Base-by-base conservation (phyloP, 2,329 filamentous ascomycete genomes). In the Purpureocillium takamizusanense region DNA sequence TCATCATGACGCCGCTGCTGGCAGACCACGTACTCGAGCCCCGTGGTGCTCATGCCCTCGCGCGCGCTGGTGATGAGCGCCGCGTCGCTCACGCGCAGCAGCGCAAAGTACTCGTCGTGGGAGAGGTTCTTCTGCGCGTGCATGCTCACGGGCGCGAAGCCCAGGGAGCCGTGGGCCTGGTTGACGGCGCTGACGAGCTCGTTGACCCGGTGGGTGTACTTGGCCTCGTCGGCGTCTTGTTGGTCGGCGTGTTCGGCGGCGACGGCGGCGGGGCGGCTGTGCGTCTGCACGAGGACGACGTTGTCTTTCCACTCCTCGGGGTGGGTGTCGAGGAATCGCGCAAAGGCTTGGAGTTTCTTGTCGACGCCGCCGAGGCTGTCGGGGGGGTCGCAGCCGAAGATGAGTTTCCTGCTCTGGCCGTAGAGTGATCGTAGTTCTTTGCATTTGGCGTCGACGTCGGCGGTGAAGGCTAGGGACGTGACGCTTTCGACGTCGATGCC, bases 1-100 rank as follows among this genome's bases (percentile, higher is more conserved):
- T n/a, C n/a, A n/a, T n/a, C n/a, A n/a, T n/a, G 21, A 10, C 21
- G 21, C 10, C 21, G 21, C 53, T 86, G 83, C 61, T 97, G 90
- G 58, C 87, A 94, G 41, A 95, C 76, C 40, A 95, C 79, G 57
- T 95, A 97, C 62, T 95, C 90, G 49, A 95, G 68, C 56, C 87
- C 90, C n/a, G 89, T 95, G 0, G 89, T 95, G 67, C 95, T 95
- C 88, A 95, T 95, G 40, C 90, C 89, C 57, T 95, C 90, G 41
- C 90, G 78, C 17, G 95, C 88, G 51, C 86, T 94, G 9, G 90
- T 95, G 60, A 95, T 95, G 31, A 97, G 70, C 2, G 87, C 90
- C 46, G 95, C 84, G 56, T 95, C 88, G 21, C 85, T 88, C 3
- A 86, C 78, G 15, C 90, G 81, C 38, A 97, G 72, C 13, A 95